Conservation (phyloP, 768 basidiomycete genomes). For the Hypholoma fasciculare region DNA sequence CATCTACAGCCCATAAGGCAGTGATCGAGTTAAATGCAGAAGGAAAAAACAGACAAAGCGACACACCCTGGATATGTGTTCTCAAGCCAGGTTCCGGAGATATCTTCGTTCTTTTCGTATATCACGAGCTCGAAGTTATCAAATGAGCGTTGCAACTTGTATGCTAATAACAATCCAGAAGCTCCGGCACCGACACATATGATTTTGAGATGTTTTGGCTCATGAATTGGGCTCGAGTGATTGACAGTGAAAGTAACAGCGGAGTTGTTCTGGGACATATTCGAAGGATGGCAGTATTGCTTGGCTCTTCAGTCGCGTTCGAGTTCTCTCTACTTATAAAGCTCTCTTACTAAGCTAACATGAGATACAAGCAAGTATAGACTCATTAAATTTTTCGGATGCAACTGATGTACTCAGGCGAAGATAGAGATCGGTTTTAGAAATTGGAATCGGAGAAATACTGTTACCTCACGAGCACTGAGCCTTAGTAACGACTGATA, state of each 20-base stretch:
- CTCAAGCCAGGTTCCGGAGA: conserved; percentile 34
- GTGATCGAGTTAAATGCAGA: too few species aligned
- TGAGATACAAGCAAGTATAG: too few species aligned
- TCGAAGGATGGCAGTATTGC: too few species aligned
- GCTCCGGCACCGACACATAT: conserved; percentile 34
- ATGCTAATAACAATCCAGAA: conserved; percentile 29
- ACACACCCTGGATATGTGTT: conserved; percentile 34
- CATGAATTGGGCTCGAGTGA: conserved; percentile 22
- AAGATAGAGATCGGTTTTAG: too few species aligned
- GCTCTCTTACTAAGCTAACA: too few species aligned
- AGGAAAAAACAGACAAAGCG: neutral
- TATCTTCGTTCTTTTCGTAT: conserved; percentile 31
- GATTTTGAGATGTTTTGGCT: conserved; percentile 27
- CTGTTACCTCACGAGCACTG: too few species aligned
- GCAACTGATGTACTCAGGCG: too few species aligned
- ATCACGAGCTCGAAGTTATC: conserved; percentile 28
- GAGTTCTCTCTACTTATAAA: too few species aligned
- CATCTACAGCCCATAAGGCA: conserved; percentile 16
- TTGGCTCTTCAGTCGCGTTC: too few species aligned
- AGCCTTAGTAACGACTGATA: too few species aligned
- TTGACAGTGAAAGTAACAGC: neutral
- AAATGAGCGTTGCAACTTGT: conserved; percentile 35
- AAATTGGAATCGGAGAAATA: too few species aligned
- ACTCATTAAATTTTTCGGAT: too few species aligned
- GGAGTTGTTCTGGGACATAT: neutral